Base-by-base conservation (phyloP, 75 land plant species). In the Cunninghamia lanceolata region DNA sequence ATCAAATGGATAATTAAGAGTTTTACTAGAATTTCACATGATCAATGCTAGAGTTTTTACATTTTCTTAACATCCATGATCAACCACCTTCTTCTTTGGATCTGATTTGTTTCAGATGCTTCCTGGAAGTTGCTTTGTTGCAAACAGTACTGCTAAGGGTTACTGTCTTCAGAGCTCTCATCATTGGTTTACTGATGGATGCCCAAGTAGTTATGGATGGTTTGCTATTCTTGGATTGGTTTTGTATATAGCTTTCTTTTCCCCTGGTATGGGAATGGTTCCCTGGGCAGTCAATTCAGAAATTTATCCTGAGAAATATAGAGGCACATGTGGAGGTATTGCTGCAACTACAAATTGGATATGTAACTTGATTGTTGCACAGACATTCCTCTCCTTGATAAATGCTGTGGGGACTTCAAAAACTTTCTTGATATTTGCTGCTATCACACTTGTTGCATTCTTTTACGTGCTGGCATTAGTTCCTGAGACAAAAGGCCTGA, bases 201-300 rank as follows among this genome's bases (percentile, higher is more conserved):
- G 93, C 79, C 93, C 93, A 83, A 89, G 88, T 19, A 35, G 77
- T 17, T 90, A 87, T 86, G 99, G 99, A 2, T 95, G 97, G 96
- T 32, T 96, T 85, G 97, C 99, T 76, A 88, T 98, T 11, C 10
- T 92, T 5, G 99, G 97, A 14, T 85, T 98, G 84, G 96, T 91
- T 16, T 86, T 98, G 11, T 98, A 96, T 82, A 94, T 98, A 82
- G 87, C 91, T 38, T 93, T 88, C 87, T 98, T 96, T 54, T 82
- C 99, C 7, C 99, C 99, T 50, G 99, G 99, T 38, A 98, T 98
- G 99, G 99, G 99, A 32, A 93, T 97, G 25, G 99, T 98, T 43
- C 99, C 99, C 4, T 98, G 99, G 99, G 93, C 99, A 13, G 90
- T 98, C 73, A 98, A 98, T 86, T 92, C 97, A 1, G 99, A 98